phyloP scores from a whole-genome alignment of 768 basidiomycete species.

The Pisolithus marmoratus region DNA sequence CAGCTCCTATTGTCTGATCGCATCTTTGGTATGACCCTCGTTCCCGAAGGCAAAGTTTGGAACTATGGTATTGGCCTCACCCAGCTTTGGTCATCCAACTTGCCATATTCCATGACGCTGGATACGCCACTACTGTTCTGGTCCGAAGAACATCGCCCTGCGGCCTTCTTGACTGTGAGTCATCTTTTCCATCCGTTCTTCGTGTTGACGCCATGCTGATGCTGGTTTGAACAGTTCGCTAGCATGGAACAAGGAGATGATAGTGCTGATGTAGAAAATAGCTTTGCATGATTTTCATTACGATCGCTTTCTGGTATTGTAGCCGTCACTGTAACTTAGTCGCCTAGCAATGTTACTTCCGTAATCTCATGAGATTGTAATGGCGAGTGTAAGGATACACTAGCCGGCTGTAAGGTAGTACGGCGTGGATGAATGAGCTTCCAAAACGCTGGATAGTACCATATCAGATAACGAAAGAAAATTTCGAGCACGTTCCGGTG shows the following conservation, averaged over 20 bases:
- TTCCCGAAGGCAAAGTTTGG: conserved; percentile 93
- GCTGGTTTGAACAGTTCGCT: conserved; percentile 57
- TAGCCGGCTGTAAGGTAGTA: neutral
- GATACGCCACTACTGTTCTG: conserved; percentile 96
- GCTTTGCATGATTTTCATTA: conserved; percentile 64
- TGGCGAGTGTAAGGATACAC: conserved; percentile 1
- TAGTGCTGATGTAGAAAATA: conserved; percentile 93
- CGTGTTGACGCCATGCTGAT: neutral
- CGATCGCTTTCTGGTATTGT: conserved; percentile 6
- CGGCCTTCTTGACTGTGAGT: conserved; percentile 87
- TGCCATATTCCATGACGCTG: conserved; percentile 77
- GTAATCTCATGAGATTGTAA: neutral
- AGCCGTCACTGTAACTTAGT: conserved; percentile 14
- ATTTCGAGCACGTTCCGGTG: neutral
- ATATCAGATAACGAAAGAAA: neutral
- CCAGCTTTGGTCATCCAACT: conserved; percentile 79
- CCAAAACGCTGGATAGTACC: no score
- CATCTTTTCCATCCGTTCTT: neutral
- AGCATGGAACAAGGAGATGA: conserved; percentile 87
- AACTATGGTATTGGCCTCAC: conserved; percentile 95
- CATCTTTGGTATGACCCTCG: conserved; percentile 91
- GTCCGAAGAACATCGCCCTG: conserved; percentile 92
- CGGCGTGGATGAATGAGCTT: neutral
- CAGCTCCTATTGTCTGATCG: conserved; percentile 92
- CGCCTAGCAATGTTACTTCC: conserved; percentile 2